phyloP scores from a whole-genome alignment of 306 rosid genomes.

The Mimosa pudica region DNA sequence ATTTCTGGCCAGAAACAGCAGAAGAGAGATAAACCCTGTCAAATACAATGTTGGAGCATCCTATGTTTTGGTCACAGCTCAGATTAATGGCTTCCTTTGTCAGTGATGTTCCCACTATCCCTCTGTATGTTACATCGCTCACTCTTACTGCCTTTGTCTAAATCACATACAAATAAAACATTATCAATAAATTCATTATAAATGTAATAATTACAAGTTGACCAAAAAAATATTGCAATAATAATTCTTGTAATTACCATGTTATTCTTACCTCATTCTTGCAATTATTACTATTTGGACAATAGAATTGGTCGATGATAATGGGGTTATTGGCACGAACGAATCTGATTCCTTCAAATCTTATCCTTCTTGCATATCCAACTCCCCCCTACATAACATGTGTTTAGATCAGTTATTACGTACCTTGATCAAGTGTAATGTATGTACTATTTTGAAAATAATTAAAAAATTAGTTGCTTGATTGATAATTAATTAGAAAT shows the following conservation, averaged over 20 bases:
- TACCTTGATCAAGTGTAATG: neutral
- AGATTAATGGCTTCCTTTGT: constrained; percentile 40
- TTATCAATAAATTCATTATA: neutral
- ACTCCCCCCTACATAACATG: constrained; percentile 45
- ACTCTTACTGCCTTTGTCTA: constrained; percentile 44
- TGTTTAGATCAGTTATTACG: neutral
- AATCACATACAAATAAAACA: neutral
- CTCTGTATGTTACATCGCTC: constrained; percentile 49
- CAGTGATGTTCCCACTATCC: constrained; percentile 49
- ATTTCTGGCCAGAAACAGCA: constrained; percentile 35
- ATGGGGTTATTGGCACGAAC: constrained; percentile 50
- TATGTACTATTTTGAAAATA: neutral
- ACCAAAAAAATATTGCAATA: neutral
- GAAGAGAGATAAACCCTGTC: constrained; percentile 41
- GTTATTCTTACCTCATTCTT: constrained; percentile 34
- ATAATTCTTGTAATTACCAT: neutral
- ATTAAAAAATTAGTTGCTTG: neutral
- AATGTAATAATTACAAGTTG: too few species aligned
- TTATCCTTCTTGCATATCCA: constrained; percentile 56
- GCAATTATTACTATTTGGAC: constrained; percentile 36
- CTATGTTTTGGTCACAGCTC: constrained; percentile 49
- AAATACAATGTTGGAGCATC: constrained; percentile 51
- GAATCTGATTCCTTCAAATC: constrained; percentile 42
- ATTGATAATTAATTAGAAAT: neutral
- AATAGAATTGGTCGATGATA: constrained; percentile 57